Conservation (phyloP, 2,329 filamentous ascomycete species). For the Cladosporium austrohemisphaericum region DNA sequence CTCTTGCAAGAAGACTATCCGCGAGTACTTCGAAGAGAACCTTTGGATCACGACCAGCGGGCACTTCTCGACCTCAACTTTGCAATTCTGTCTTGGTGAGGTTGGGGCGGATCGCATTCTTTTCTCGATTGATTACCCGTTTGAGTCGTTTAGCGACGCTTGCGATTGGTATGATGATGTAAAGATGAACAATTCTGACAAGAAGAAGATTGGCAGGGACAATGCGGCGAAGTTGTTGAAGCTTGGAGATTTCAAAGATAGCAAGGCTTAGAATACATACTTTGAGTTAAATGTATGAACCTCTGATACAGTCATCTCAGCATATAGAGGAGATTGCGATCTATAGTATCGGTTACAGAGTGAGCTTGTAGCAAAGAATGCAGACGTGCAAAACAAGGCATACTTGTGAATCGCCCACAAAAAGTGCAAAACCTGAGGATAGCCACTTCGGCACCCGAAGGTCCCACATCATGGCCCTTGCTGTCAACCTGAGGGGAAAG, state of each 20-base stretch:
- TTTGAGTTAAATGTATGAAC: too few species aligned
- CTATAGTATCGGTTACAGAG: too few species aligned
- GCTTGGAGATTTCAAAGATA: constrained; percentile 21
- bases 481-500: too few species aligned
- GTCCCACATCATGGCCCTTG: too few species aligned
- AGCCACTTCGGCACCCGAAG: too few species aligned
- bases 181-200: constrained; percentile 19
- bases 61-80: constrained; percentile 52
- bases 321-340: too few species aligned
- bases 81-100: constrained; percentile 49
- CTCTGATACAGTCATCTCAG: too few species aligned
- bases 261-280: not conserved
- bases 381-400: too few species aligned
- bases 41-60: constrained; percentile 57
- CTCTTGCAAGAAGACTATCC: constrained; percentile 46
- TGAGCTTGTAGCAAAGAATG: too few species aligned
- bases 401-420: too few species aligned
- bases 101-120: constrained; percentile 37
- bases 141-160: constrained; percentile 29
- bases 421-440: too few species aligned
- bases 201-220: constrained; percentile 29
- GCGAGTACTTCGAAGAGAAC: constrained; percentile 54
- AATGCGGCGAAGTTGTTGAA: constrained; percentile 31
- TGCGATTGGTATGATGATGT: constrained; percentile 30
- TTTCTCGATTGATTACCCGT: constrained; percentile 32